Conservation (phyloP, 1,284 basidiomycete species). For the Ceratobasidium sp. region DNA sequence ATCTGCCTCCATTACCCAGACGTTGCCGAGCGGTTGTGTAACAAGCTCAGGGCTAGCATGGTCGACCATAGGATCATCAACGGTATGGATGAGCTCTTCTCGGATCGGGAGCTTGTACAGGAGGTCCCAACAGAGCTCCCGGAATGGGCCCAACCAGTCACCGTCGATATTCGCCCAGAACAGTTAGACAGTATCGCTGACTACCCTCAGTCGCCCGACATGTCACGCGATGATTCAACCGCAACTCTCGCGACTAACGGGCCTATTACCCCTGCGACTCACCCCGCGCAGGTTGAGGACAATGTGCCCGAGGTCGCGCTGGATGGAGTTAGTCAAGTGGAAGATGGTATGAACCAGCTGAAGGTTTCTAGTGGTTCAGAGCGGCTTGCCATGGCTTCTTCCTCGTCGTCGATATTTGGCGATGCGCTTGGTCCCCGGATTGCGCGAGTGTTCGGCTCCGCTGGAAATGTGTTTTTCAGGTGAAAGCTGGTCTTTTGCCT, state of each 20-base stretch:
- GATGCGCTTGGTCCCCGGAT: constrained; percentile 22
- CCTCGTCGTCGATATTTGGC: constrained; percentile 18
- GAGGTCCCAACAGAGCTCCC: constrained; percentile 4
- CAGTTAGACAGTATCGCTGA: constrained; percentile 17
- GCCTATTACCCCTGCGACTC: constrained; percentile 36
- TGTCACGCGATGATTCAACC: constrained; percentile 34
- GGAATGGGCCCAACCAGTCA: constrained; percentile 26
- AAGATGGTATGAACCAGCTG: not conserved
- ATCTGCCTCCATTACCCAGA: constrained; percentile 31
- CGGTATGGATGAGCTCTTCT: constrained; percentile 22
- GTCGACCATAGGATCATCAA: constrained; percentile 27
- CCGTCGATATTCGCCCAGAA: constrained; percentile 29
- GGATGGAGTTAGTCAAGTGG: constrained; percentile 15
- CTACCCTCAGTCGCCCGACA: constrained; percentile 40
- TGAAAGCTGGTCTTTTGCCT: constrained; percentile 12
- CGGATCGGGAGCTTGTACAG: not conserved
- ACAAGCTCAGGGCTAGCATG: constrained; percentile 4
- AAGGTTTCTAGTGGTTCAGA: not conserved
- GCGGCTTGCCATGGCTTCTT: not conserved
- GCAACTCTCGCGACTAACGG: constrained; percentile 18
- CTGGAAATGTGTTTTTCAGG: constrained; percentile 21
- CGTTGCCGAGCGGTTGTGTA: constrained; percentile 17
- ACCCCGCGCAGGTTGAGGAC: constrained; percentile 31
- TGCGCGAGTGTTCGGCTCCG: constrained; percentile 37
- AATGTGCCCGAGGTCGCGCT: constrained; percentile 34